Conservation (phyloP, 2,329 filamentous ascomycete genomes). For the Lachnellula hyalina region DNA sequence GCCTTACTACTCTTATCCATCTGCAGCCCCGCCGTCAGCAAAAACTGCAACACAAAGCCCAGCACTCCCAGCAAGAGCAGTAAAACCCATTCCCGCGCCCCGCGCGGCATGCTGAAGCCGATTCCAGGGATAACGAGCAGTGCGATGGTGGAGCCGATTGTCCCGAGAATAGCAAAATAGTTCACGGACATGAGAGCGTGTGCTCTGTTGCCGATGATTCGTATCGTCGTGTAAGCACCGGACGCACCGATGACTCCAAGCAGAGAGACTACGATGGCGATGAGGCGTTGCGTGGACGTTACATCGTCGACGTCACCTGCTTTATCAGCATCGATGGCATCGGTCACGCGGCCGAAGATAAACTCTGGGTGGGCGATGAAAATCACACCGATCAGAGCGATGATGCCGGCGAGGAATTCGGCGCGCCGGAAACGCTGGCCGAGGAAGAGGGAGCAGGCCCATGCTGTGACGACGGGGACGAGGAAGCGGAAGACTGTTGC, state of each 20-base stretch:
- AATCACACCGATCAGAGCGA: slow-evolving; percentile 75
- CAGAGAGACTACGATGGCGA: slow-evolving; percentile 66
- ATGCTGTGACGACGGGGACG: slow-evolving; percentile 73
- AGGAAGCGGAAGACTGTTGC: slow-evolving; percentile 88
- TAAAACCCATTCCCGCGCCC: slow-evolving; percentile 51
- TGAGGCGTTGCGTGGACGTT: slow-evolving; percentile 35
- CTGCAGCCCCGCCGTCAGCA: slow-evolving; percentile 71
- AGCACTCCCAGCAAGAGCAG: slow-evolving; percentile 63
- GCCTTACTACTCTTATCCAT: slow-evolving; percentile 32
- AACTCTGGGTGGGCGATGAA: slow-evolving; percentile 64
- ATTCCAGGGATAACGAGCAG: slow-evolving; percentile 41
- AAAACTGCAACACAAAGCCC: slow-evolving; percentile 80
- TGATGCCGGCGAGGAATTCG: slow-evolving; percentile 68
- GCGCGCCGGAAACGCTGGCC: slow-evolving; percentile 70
- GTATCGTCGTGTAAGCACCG: slow-evolving; percentile 68
- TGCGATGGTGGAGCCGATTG: slow-evolving; percentile 55
- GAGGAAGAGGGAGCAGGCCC: slow-evolving; percentile 68
- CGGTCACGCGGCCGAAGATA: slow-evolving; percentile 20
- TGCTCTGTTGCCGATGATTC: slow-evolving; percentile 73
- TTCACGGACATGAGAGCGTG: slow-evolving; percentile 84
- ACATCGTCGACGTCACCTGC: slow-evolving; percentile 17
- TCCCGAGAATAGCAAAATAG: slow-evolving; percentile 71
- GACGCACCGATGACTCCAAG: slow-evolving; percentile 73
- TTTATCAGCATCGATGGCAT: slow-evolving; percentile 3
- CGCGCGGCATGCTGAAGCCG: slow-evolving; percentile 40